Base-by-base conservation (phyloP, 2,329 filamentous ascomycete genomes). In the Aureobasidium sp. region DNA sequence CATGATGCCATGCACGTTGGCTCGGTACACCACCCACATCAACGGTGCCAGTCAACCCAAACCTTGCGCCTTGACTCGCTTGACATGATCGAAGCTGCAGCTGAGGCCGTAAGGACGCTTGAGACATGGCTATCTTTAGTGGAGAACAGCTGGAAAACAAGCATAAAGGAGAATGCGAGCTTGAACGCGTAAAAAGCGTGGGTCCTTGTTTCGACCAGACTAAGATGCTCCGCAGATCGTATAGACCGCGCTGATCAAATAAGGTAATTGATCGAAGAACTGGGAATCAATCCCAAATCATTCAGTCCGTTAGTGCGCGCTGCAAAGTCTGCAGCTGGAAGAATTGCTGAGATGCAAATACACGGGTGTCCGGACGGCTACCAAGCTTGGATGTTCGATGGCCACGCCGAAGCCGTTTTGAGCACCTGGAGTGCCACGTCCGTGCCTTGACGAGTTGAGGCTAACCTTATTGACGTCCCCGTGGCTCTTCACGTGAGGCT, bases 41-140 rank as follows among this genome's bases (percentile, higher is more conserved):
- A 50, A 50, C 45, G 35, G 45, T 50, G 45, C 16, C 45, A 50
- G 34, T 50, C 24, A 39, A 50, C 24, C 45, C 35, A 39, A 50
- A 50, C 16, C 16, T 35, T 50, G 30, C 25, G 45, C 45, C 37
- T 29, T 41, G 48, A 51, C 48, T 41, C 37, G 37, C 35, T 39
- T 50, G 45, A 50, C 45, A 50, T 29, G 34, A 35, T 29, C 30
- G 24, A 14, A 38, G 16, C 16, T 38, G 45, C 35, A 50, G 45
- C 45, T 50, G 45, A 39, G 24, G 45, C 25, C 48, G 37, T 34
- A 41, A n/a, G 14, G 35, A 25, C 25, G 17, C 35, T 41, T 51
- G 48, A 51, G 48, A 51, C 48, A 51, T 38, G 48, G 37, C 48
- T 51, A 51, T 51, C 47, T 41, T 51, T 51, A 51, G 48, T 51